phyloP scores from a whole-genome alignment of 1,284 basidiomycete genomes.

The Anthracocystis setariae region DNA sequence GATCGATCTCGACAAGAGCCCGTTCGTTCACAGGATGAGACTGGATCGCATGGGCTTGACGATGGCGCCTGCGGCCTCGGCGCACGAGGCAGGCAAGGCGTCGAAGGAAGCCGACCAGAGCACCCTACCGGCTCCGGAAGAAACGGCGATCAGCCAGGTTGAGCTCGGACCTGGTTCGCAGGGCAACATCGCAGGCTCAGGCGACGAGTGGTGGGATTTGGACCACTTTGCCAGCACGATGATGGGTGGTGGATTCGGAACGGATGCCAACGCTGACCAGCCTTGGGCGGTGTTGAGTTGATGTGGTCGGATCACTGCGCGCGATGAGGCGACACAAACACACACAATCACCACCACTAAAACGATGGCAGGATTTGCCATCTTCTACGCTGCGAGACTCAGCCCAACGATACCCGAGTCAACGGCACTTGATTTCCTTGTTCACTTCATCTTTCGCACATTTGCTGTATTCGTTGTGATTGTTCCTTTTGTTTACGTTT shows the following conservation, averaged over 20 bases:
- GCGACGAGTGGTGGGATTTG: slow-evolving; percentile 53
- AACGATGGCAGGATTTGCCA: background rate
- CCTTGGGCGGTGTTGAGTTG: slow-evolving; percentile 51
- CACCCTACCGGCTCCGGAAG: slow-evolving; percentile 27
- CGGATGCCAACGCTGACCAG: slow-evolving; percentile 44
- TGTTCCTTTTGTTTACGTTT: slow-evolving; percentile 6
- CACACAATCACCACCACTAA: slow-evolving; percentile 1
- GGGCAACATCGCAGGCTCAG: slow-evolving; percentile 38
- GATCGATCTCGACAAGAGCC: slow-evolving; percentile 51
- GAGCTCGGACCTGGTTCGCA: slow-evolving; percentile 50
- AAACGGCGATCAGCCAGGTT: slow-evolving; percentile 44
- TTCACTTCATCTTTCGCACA: slow-evolving; percentile 11
- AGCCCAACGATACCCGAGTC: slow-evolving; percentile 30
- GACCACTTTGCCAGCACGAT: slow-evolving; percentile 48
- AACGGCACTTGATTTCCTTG: slow-evolving; percentile 3
- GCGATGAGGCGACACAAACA: background rate
- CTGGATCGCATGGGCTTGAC: slow-evolving; percentile 46
- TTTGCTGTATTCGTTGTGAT: slow-evolving; percentile 28
- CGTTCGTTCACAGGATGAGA: slow-evolving; percentile 43
- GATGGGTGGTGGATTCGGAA: slow-evolving; percentile 33
- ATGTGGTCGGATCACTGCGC: slow-evolving; percentile 1
- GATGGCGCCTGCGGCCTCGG: slow-evolving; percentile 32
- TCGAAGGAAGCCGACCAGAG: slow-evolving; percentile 18
- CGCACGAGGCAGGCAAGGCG: slow-evolving; percentile 12
- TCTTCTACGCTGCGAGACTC: background rate